Percentiles rank a stretch among this genome's conserved stretches.
Evolutionary conservation across 208 protist genomes (phyloP).

Genomic region (Trypanosoma caninum): DNA sequence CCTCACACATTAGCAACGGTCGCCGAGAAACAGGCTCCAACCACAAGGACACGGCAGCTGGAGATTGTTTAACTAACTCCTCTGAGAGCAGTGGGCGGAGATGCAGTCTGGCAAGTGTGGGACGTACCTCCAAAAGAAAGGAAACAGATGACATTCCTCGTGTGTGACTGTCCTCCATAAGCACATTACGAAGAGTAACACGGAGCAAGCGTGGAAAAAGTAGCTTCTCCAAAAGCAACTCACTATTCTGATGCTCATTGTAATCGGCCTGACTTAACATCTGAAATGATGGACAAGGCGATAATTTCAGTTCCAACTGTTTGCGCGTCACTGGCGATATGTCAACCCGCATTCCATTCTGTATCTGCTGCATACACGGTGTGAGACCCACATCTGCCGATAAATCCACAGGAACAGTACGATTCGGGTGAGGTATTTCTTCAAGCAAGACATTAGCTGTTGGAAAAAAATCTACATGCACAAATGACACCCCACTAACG

Average conservation of each 20-base stretch:
- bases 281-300: slow-evolving; percentile 62
- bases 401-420: slow-evolving; percentile 8
- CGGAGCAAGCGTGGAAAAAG: slow-evolving; percentile 63
- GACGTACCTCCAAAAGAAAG: slow-evolving; percentile 66
- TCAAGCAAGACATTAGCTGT: slow-evolving; percentile 45
- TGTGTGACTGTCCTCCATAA: slow-evolving; percentile 63
- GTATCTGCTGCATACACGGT: slow-evolving; percentile 59
- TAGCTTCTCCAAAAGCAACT: slow-evolving; percentile 48
- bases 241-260: slow-evolving; percentile 79
- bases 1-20: slow-evolving; percentile 74
- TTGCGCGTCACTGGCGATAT: slow-evolving; percentile 40
- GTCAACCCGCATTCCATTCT: slow-evolving; percentile 31
- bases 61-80: slow-evolving; percentile 6
- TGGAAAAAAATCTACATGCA: slow-evolving; percentile 13
- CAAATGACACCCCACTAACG: slow-evolving; percentile 53
- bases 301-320: slow-evolving; percentile 61
- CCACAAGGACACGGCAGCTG: neutral
- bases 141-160: slow-evolving; percentile 11
- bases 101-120: slow-evolving; percentile 78
- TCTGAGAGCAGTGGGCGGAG: slow-evolving; percentile 31
- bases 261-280: slow-evolving; percentile 78
- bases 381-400: slow-evolving; percentile 46
- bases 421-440: slow-evolving; percentile 64
- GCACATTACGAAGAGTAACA: slow-evolving; percentile 52
- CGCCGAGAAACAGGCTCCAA: slow-evolving; percentile 13